Base-by-base conservation (phyloP, 2,329 filamentous ascomycete species). In the Apiospora pterosperma region DNA sequence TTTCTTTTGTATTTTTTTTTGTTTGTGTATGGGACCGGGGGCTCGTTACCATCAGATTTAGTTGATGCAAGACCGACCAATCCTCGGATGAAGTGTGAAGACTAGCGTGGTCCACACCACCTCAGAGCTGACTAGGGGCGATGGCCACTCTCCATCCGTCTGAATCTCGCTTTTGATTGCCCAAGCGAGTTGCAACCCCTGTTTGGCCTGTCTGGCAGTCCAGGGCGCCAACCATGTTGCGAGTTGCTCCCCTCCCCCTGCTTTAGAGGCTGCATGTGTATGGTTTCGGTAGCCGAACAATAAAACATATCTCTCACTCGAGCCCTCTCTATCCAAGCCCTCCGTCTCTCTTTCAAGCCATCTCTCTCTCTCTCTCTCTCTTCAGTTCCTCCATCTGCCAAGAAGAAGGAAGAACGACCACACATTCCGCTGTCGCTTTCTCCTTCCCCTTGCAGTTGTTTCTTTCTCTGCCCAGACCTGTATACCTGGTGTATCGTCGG, bases 401-500 rank as follows among this genome's bases (percentile, higher is more conserved):
- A 55, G 48, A 55, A 25, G 7, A 55, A 55, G 48, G 34, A 25
- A 14, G 44, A 34, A 52, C 31, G 44, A 52, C 44, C 31, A 34
- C n/a, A 41, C n/a, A 48, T 42, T 62, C 38, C 14, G 48, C 28
- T 42, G n/a, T 62, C 41, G 60, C 38, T 41, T 42, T 36, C 23
- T n/a, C 60, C 12, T 42, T 36, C 25, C 39, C 38, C 4, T 61
- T n/a, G n/a, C n/a, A n/a, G n/a, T n/a, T n/a, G n/a, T 44, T 34
- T 19, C 36, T 41, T 28, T 36, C 8, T 23, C n/a, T 36, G 28
- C 52, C 34, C 60, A 62, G 28, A 36, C 41, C 39, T 28, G 38
- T 62, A 44, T 62, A 62, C 60, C 60, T 36, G 60, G 60, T 44
- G 60, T 62, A 62, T 44, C 36, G 60, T 36, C 52, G 38, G 31